Conservation (phyloP, 805 yeast species). For the Wickerhamiella australiensis region DNA sequence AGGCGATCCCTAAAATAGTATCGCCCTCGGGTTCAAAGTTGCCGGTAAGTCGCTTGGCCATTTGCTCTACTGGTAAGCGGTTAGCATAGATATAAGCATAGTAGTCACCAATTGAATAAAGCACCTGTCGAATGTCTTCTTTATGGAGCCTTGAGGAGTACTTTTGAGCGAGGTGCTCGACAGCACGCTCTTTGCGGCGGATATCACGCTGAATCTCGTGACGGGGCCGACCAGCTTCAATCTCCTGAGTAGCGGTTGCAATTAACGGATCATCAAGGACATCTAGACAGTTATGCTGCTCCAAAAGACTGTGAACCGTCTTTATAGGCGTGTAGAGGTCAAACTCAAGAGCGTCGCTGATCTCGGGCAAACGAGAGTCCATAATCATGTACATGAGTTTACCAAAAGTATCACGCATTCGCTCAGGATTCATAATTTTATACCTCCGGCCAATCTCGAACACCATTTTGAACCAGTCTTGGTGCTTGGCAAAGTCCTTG, state of each 20-base stretch:
- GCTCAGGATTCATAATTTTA: constrained; percentile 74
- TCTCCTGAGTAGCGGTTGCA: constrained; percentile 55
- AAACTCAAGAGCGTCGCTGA: constrained; percentile 59
- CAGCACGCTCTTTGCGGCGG: constrained; percentile 54
- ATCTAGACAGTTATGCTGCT: constrained; percentile 30
- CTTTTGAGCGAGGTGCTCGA: constrained; percentile 43
- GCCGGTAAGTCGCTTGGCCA: constrained; percentile 40
- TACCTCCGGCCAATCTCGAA: constrained; percentile 73
- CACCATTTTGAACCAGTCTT: constrained; percentile 56
- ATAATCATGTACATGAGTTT: constrained; percentile 72
- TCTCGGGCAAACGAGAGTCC: constrained; percentile 69
- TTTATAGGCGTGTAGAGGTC: constrained; percentile 60
- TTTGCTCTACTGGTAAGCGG: constrained; percentile 52
- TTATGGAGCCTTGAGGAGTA: constrained; percentile 28
- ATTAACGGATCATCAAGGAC: constrained; percentile 49
- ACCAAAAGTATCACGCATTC: constrained; percentile 68
- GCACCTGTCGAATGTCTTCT: constrained; percentile 57
- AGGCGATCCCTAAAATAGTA: constrained; percentile 48
- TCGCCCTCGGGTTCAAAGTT: constrained; percentile 33
- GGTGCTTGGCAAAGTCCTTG: constrained; percentile 56
- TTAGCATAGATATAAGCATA: constrained; percentile 60
- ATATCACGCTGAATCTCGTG: constrained; percentile 45
- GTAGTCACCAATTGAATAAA: constrained; percentile 71
- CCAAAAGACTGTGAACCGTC: constrained; percentile 43
- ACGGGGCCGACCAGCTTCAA: constrained; percentile 48